Conservation (phyloP, 768 basidiomycete species). For the Cystofilobasidium macerans region DNA sequence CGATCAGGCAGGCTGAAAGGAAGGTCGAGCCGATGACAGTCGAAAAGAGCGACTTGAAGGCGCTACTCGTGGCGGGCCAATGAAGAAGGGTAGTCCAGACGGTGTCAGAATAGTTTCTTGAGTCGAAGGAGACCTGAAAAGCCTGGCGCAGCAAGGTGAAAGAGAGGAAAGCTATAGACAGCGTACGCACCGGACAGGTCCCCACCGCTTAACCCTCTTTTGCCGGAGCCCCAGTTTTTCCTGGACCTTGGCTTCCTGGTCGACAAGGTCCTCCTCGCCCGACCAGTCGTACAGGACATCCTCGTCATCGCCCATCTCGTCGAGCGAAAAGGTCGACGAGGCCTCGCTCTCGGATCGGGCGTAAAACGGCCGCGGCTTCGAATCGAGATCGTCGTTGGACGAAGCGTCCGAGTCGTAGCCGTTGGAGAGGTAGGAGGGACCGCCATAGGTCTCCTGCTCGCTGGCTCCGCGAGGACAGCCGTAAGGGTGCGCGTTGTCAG, state of each 20-base stretch:
- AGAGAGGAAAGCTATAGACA: neutral
- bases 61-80: neutral
- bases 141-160: no score
- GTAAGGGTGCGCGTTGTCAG: no score
- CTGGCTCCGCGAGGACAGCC: no score
- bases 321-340: neutral
- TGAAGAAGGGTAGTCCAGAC: neutral
- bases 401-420: conserved; percentile 23
- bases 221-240: conserved; percentile 33
- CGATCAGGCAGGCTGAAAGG: conserved; percentile 51
- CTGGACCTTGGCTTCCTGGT: conserved; percentile 55
- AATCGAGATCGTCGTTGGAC: neutral
- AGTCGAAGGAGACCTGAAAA: no score
- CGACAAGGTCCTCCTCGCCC: conserved; percentile 61
- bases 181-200: conserved; percentile 4
- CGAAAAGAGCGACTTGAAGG: conserved; percentile 48
- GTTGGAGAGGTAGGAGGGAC: neutral
- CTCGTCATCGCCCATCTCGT: conserved; percentile 7
- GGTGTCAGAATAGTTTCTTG: neutral
- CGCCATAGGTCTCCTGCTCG: no score
- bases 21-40: conserved; percentile 62
- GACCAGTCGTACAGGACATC: conserved; percentile 54
- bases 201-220: conserved; percentile 45
- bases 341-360: neutral
- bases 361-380: conserved; percentile 1